Evolutionary conservation across 1,284 basidiomycete genomes (phyloP).

Genomic region (Pholiota adiposa): DNA sequence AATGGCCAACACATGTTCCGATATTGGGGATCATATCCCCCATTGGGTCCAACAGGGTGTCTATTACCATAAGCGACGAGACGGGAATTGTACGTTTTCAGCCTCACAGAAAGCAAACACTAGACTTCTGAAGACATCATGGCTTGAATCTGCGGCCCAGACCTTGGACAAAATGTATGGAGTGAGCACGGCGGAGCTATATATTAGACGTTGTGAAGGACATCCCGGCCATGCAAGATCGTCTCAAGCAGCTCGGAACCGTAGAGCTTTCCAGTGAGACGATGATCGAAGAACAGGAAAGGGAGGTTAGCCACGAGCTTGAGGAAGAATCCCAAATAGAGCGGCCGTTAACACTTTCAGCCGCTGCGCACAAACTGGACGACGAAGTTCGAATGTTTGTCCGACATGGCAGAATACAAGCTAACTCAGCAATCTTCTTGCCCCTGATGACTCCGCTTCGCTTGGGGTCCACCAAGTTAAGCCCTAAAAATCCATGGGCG

Average conservation of each 20-base stretch:
- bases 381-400: conserved; percentile 33
- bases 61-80: conserved; percentile 38
- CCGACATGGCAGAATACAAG: conserved; percentile 23
- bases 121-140: conserved; percentile 27
- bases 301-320: conserved; percentile 20
- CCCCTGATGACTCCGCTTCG: conserved; percentile 14
- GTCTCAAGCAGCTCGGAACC: conserved; percentile 13
- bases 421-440: conserved; percentile 8
- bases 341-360: conserved; percentile 9
- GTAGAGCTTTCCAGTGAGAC: conserved; percentile 7
- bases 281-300: conserved; percentile 22
- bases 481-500: not conserved
- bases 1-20: conserved; percentile 47
- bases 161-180: conserved; percentile 38
- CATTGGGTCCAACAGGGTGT: conserved; percentile 55
- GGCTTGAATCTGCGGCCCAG: conserved; percentile 45
- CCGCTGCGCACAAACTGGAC: conserved; percentile 12
- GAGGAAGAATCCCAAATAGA: conserved; percentile 20
- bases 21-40: conserved; percentile 43
- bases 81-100: conserved; percentile 8
- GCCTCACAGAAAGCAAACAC: not conserved
- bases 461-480: not conserved
- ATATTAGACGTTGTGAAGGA: not conserved
- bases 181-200: not conserved
- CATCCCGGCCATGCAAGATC: conserved; percentile 11